Evolutionary conservation across 1,284 basidiomycete species (phyloP), one percentile per base, ranked within the genome.

Genomic region (Ganoderma lucidum): DNA sequence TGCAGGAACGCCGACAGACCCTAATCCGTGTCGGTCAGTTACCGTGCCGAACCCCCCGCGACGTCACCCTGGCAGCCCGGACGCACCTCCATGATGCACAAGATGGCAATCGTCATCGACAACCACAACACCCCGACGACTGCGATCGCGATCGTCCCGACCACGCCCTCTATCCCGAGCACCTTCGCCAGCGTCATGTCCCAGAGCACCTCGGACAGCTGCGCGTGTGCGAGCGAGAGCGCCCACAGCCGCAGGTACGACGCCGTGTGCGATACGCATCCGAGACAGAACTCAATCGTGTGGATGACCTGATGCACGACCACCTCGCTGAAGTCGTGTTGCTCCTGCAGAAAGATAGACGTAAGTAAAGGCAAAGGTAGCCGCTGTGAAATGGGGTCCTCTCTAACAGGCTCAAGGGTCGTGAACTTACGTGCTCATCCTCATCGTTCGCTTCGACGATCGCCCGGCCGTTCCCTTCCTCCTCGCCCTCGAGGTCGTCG

Each of bases 221-320:
- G 98, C 15, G 98, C 96, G 83, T 99, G 97, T 9, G 97, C 97
- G 62, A 99, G 89, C 41, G 98, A 99, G 10, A 99, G 88, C 30
- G 98, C 98, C 97, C 97, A 99, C 48, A 99, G 87, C 83, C 97
- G 97, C 64, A 99, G 91, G 83, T 99, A 99, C 30, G 97, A 99
- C 9, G 97, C 98, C 2, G 98, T 99, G 83, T 99, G 98, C 73
- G 98, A 99, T 79, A 99, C 98, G 82, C 97, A 98, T 28, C 97
- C 92, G 48, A 99, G 89, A 80, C 97, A 99, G 85, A 99, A 99
- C 84, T 99, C 98, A 81, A 98, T 98, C 35, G 97, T 98, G 82
- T 97, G 96, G 77, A 99, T 99, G 73, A 98, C 87, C 81, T 99
- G 97, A 83, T 99, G 96, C 70, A 99, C 95, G 55, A 98, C 89